These are phyloP conservation scores for Pleurozium schreberi DNA, from an alignment of 225 moss, liverwort and hornwort species.

Conservation along the genomic window DNA sequence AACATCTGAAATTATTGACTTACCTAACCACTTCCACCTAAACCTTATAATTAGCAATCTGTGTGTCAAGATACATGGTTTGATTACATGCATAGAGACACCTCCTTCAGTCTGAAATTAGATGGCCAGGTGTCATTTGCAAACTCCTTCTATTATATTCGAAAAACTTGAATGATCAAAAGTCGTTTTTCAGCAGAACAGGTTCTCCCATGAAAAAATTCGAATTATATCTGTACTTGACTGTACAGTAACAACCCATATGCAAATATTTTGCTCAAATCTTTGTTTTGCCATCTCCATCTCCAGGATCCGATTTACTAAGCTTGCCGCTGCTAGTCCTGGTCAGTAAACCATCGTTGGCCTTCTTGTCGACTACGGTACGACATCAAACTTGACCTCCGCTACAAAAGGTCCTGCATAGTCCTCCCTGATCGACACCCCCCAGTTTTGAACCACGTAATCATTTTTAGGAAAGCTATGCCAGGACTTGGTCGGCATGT, in stretches of 20 bases:
- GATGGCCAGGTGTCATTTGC: too few species aligned
- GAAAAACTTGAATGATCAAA: too few species aligned
- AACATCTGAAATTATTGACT: too few species aligned
- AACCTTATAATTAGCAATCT: too few species aligned
- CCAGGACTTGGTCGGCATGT: neutral
- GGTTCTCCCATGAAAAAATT: too few species aligned
- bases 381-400: neutral
- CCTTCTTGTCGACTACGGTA: neutral
- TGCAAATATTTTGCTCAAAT: neutral
- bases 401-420: neutral
- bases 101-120: too few species aligned
- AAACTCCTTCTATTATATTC: too few species aligned
- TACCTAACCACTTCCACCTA: too few species aligned
- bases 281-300: neutral
- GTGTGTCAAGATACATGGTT: too few species aligned
- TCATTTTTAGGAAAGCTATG: neutral
- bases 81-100: too few species aligned
- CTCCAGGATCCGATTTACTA: neutral
- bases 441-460: neutral
- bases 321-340: neutral
- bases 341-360: neutral
- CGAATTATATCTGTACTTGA: too few species aligned
- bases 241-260: neutral
- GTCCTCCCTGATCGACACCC: neutral
- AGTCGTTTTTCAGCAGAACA: too few species aligned